Evolutionary conservation across 768 basidiomycete species (phyloP).

Genomic region (Pulveroboletus ravenelii): DNA sequence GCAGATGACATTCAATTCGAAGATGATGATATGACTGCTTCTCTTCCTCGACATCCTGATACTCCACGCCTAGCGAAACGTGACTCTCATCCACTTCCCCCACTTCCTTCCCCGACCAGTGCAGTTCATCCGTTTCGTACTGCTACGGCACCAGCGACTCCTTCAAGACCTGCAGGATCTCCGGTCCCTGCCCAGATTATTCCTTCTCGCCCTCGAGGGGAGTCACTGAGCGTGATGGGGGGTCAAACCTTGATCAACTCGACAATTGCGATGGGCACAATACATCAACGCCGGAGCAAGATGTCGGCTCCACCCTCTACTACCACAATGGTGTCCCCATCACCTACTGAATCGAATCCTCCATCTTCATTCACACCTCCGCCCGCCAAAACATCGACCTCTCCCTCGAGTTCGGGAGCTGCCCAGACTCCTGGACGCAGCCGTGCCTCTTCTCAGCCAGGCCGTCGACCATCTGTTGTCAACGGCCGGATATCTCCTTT

Average conservation of each 20-base stretch:
- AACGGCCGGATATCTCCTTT: conserved; percentile 49
- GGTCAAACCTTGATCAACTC: conserved; percentile 50
- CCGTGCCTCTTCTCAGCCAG: conserved; percentile 76
- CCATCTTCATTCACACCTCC: conserved; percentile 34
- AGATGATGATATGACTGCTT: conserved; percentile 31
- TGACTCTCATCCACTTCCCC: conserved; percentile 65
- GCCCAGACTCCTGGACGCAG: conserved; percentile 42
- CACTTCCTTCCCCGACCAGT: conserved; percentile 49
- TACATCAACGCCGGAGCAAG: conserved; percentile 64
- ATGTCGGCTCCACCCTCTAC: conserved; percentile 53
- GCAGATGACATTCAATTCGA: conserved; percentile 25
- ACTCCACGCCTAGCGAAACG: conserved; percentile 40
- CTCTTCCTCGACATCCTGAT: conserved; percentile 35
- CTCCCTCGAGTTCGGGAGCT: conserved; percentile 38
- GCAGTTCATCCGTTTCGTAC: conserved; percentile 28
- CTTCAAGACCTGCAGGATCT: conserved; percentile 45
- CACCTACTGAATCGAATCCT: conserved; percentile 37
- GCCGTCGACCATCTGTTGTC: conserved; percentile 57
- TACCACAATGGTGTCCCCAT: conserved; percentile 16
- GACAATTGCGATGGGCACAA: conserved; percentile 57
- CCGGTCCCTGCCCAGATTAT: conserved; percentile 37
- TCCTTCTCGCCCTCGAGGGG: conserved; percentile 51
- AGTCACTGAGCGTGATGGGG: conserved; percentile 38
- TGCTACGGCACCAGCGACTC: conserved; percentile 12
- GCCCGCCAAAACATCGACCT: conserved; percentile 29